Percentiles rank a stretch among this genome's conserved stretches.
Evolutionary conservation across 352 stramenopile species (phyloP).

Genomic region (Globisporangium uncinulatum): DNA sequence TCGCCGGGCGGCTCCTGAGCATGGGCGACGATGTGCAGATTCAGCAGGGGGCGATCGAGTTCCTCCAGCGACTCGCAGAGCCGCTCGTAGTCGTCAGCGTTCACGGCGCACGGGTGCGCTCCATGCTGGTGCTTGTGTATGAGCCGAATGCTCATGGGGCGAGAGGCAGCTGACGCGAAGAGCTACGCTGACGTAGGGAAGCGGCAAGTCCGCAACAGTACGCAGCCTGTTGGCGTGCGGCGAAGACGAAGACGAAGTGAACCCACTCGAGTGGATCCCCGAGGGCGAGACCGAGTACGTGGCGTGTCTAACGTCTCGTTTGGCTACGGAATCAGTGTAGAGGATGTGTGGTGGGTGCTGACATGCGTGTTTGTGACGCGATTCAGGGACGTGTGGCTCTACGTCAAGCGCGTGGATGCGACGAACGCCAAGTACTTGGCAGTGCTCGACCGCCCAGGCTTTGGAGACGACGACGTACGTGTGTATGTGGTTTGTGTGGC

Average conservation of each 20-base stretch:
- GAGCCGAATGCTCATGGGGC: neutral
- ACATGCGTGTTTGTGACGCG: neutral
- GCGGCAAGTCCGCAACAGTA: conserved; percentile 47
- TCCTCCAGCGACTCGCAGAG: conserved; percentile 64
- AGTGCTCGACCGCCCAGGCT: conserved; percentile 54
- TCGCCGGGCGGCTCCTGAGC: conserved; percentile 55
- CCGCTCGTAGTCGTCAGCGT: conserved; percentile 67
- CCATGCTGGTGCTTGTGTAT: neutral
- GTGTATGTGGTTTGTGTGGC: too few relatives aligned
- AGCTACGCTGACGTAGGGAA: conserved; percentile 17
- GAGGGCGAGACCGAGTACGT: conserved; percentile 19
- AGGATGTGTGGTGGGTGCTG: neutral
- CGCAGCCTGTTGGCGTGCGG: conserved; percentile 27
- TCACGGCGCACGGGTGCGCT: conserved; percentile 36
- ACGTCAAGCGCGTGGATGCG: conserved; percentile 60
- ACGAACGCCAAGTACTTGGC: conserved; percentile 70
- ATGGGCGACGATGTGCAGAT: conserved; percentile 61
- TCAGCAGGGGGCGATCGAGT: conserved; percentile 61
- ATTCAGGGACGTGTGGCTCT: conserved; percentile 54
- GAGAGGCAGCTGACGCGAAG: neutral
- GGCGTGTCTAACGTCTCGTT: neutral
- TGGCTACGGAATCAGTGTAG: too few relatives aligned
- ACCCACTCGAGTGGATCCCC: conserved; percentile 16
- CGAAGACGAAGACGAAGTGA: conserved; percentile 13
- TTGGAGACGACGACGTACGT: conserved; percentile 23